Conservation (phyloP, 805 yeast species). For the Grigorovia jiainica region DNA sequence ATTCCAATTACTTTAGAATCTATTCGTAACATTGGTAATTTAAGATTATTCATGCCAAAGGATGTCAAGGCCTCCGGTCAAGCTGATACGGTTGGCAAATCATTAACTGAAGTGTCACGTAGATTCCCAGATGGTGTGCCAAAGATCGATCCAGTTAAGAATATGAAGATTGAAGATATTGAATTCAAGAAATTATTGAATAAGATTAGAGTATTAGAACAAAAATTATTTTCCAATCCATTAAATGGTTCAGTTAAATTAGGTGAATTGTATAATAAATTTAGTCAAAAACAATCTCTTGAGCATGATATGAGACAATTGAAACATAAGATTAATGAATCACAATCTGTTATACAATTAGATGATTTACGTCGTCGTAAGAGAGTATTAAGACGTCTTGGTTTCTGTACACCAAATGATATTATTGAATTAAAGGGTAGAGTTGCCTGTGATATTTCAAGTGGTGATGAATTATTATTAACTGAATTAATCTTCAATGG, state of each 20-base stretch:
- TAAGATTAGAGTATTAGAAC: slow-evolving; percentile 75
- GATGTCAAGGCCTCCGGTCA: slow-evolving; percentile 56
- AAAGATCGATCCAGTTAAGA: slow-evolving; percentile 78
- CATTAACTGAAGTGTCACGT: slow-evolving; percentile 68
- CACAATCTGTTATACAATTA: slow-evolving; percentile 85
- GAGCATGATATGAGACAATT: slow-evolving; percentile 48
- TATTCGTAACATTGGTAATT: slow-evolving; percentile 63
- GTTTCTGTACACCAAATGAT: slow-evolving; percentile 78
- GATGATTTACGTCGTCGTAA: slow-evolving; percentile 91
- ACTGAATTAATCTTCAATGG: slow-evolving; percentile 95
- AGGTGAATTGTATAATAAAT: slow-evolving; percentile 53
- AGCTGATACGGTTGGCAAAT: slow-evolving; percentile 54
- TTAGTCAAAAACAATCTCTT: slow-evolving; percentile 53
- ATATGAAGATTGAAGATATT: slow-evolving; percentile 84
- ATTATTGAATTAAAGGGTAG: slow-evolving; percentile 94
- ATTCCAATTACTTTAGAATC: slow-evolving; percentile 81
- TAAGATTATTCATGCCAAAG: slow-evolving; percentile 72
- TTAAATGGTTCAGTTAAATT: slow-evolving; percentile 52
- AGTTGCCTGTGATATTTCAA: slow-evolving; percentile 92
- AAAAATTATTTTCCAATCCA: slow-evolving; percentile 63
- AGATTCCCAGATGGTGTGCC: slow-evolving; percentile 90
- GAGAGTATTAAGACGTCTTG: slow-evolving; percentile 84
- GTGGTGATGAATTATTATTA: slow-evolving; percentile 73
- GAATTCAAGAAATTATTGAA: slow-evolving; percentile 62
- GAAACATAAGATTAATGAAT: slow-evolving; percentile 62